These are phyloP conservation scores for Aegilops speltoides DNA, from an alignment of 176 grass and related monocot genomes.

Conservation along the genomic window DNA sequence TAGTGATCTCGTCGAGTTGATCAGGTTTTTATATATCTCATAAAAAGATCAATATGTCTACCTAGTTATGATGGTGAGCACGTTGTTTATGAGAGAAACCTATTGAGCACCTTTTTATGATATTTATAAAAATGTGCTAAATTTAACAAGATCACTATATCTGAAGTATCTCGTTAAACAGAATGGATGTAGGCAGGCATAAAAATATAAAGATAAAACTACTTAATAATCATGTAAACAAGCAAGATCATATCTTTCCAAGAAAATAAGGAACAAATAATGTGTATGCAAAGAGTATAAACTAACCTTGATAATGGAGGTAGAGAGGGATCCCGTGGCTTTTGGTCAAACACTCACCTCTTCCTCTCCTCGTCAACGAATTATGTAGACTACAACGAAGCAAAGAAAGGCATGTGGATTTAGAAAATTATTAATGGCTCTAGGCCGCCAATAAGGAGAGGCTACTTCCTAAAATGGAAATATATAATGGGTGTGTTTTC, in stretches of 20 bases:
- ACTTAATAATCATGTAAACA: background rate
- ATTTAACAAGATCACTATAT: background rate
- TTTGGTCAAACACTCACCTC: background rate
- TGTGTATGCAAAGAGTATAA: background rate
- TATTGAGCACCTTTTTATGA: too few species aligned
- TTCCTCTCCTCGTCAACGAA: background rate
- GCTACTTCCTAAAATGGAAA: background rate
- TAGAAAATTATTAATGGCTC: background rate
- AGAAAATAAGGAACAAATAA: background rate
- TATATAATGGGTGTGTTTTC: background rate
- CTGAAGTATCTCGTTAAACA: background rate
- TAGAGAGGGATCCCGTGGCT: too few species aligned
- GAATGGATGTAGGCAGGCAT: background rate
- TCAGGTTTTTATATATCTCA: too few species aligned
- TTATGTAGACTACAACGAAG: background rate
- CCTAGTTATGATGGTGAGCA: too few species aligned
- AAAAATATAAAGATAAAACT: background rate
- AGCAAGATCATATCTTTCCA: background rate
- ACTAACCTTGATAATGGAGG: background rate
- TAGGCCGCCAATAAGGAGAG: background rate
- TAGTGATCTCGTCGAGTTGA: too few species aligned
- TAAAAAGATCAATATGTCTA: too few species aligned
- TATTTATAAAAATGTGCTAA: too few species aligned
- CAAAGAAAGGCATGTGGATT: background rate
- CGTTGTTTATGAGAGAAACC: too few species aligned